These are phyloP conservation scores for Aspergillus sergii DNA, from an alignment of 2,329 filamentous ascomycete species.

Conservation along the genomic window DNA sequence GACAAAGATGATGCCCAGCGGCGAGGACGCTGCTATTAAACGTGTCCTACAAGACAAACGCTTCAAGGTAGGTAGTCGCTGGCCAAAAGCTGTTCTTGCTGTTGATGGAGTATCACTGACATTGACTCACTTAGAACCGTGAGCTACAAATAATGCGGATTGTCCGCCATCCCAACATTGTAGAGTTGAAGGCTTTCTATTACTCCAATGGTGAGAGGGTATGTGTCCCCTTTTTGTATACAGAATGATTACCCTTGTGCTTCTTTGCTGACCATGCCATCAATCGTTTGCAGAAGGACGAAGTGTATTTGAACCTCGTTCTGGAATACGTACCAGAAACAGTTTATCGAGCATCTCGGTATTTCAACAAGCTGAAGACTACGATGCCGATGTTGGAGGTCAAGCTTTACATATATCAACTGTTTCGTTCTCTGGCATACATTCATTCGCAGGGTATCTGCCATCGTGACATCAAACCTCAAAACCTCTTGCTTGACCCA, in stretches of 20 bases:
- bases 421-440: constrained; percentile 96
- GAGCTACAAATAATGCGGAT: constrained; percentile 99
- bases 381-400: constrained; percentile 99
- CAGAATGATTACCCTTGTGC: background rate
- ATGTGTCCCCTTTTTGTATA: constrained; percentile 40
- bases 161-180: constrained; percentile 97
- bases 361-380: constrained; percentile 99
- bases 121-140: constrained; percentile 70
- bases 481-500: constrained; percentile 93
- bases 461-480: constrained; percentile 98
- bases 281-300: constrained; percentile 72
- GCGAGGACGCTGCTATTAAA: constrained; percentile 98
- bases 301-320: constrained; percentile 97
- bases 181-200: constrained; percentile 98
- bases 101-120: background rate
- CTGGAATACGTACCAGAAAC: constrained; percentile 98
- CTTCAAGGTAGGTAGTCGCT: constrained; percentile 75
- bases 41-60: constrained; percentile 98
- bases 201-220: constrained; percentile 99
- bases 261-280: constrained; percentile 11
- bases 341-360: constrained; percentile 94
- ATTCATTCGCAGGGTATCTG: constrained; percentile 99
- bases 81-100: background rate
- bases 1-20: constrained; percentile 96
- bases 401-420: constrained; percentile 99